Evolutionary conservation across 306 rosid species (phyloP).

Genomic region (Benincasa hispida): DNA sequence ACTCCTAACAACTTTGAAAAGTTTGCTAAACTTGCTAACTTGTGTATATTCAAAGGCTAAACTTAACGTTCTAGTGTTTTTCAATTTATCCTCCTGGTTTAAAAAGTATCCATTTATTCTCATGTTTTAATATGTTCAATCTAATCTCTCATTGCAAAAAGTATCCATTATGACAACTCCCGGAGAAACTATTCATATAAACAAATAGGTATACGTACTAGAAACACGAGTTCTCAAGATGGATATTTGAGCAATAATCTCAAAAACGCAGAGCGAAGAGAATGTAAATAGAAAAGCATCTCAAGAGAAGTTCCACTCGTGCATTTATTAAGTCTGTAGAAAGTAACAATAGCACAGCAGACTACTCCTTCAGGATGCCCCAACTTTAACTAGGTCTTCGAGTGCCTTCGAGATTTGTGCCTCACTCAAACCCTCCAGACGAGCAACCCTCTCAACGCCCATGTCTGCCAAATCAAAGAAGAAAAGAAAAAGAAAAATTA

Average conservation of each 20-base stretch:
- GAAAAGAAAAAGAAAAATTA: background rate
- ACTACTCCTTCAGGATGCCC: constrained; percentile 48
- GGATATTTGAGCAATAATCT: background rate
- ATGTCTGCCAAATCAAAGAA: constrained; percentile 38
- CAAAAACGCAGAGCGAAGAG: background rate
- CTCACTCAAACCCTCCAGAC: constrained; percentile 74
- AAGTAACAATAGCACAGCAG: constrained; percentile 9
- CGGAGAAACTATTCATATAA: background rate
- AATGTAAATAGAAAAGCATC: background rate
- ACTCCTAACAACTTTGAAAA: background rate
- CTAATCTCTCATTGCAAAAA: too few species aligned
- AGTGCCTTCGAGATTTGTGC: constrained; percentile 70
- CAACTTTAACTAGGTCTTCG: constrained; percentile 61
- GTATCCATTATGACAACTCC: background rate
- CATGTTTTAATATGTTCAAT: too few species aligned
- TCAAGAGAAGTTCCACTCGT: background rate
- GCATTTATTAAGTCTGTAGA: constrained; percentile 31
- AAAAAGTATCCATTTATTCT: too few species aligned
- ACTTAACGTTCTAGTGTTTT: too few species aligned
- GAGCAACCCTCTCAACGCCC: constrained; percentile 79
- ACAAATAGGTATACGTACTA: background rate
- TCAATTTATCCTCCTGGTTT: too few species aligned
- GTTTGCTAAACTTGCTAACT: background rate
- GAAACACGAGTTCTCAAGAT: background rate
- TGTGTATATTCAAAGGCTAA: too few species aligned